Conservation (phyloP, 108 stramenopile species). For the Aurantiochytrium sp. region DNA sequence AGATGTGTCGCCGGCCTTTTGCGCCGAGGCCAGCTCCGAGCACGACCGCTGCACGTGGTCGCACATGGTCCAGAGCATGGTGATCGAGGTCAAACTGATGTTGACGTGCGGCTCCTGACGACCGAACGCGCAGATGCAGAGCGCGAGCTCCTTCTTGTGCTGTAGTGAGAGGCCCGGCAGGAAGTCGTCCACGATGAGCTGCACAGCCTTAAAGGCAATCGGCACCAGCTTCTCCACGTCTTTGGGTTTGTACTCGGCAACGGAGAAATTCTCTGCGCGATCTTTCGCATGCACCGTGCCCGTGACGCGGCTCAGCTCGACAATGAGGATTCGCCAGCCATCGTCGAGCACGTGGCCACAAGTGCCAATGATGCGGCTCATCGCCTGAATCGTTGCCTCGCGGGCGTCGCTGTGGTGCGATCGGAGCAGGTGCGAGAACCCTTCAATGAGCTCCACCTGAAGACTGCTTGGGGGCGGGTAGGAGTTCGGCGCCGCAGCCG, state of each 20-base stretch:
- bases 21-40: neutral
- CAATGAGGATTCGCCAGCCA: neutral
- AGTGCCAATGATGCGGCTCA: conserved; percentile 18
- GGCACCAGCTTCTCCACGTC: neutral
- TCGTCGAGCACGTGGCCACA: neutral
- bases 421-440: neutral
- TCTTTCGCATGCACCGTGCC: neutral
- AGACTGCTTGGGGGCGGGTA: neutral
- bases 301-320: neutral
- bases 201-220: neutral
- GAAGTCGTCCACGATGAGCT: conserved; percentile 23
- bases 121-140: neutral
- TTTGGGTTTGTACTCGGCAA: neutral
- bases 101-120: conserved; percentile 16
- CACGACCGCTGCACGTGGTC: neutral
- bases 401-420: neutral
- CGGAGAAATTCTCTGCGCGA: neutral
- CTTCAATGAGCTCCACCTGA: neutral
- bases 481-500: neutral
- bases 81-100: conserved; percentile 26
- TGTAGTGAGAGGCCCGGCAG: neutral
- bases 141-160: conserved; percentile 8
- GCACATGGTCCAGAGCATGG: conserved; percentile 23
- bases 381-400: neutral
- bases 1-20: neutral